Percentiles rank a stretch among this genome's conserved stretches.
Conservation (phyloP, 768 basidiomycete species). For the Amanita jacksonii region DNA sequence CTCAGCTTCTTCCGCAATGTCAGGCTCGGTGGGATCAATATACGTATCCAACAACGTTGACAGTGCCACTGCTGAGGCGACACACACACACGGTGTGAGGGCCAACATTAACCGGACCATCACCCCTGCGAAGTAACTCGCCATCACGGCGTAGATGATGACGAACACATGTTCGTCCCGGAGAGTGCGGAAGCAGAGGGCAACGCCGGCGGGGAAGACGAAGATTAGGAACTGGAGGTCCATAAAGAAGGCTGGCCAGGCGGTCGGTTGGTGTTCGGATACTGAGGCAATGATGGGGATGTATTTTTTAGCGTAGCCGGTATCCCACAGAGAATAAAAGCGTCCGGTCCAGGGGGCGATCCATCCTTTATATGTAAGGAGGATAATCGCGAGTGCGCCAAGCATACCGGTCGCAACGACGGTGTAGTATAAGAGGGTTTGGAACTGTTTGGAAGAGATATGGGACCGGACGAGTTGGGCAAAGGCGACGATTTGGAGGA, state of each 20-base stretch:
- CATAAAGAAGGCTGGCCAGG: constrained; percentile 99
- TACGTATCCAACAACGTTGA: constrained; percentile 85
- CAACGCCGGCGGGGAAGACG: constrained; percentile 94
- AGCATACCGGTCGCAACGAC: constrained; percentile 64
- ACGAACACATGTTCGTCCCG: constrained; percentile 97
- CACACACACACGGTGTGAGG: constrained; percentile 94
- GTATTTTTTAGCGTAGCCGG: constrained; percentile 98
- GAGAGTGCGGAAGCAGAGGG: constrained; percentile 88
- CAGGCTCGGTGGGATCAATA: constrained; percentile 75
- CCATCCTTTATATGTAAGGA: constrained; percentile 85
- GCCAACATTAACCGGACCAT: constrained; percentile 99
- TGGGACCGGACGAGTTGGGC: constrained; percentile 83
- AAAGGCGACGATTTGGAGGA: constrained; percentile 94
- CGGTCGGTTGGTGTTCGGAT: constrained; percentile 98
- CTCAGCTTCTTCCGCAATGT: constrained; percentile 22
- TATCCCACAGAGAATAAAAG: constrained; percentile 99
- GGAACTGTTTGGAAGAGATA: constrained; percentile 89
- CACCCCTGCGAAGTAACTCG: constrained; percentile 97
- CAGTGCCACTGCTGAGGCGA: constrained; percentile 83
- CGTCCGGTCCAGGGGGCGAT: constrained; percentile 99
- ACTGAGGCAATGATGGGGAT: constrained; percentile 99
- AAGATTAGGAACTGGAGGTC: constrained; percentile 97
- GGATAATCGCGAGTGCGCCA: constrained; percentile 63
- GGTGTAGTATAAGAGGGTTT: constrained; percentile 59
- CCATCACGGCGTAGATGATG: constrained; percentile 93